Evolutionary conservation across 192 early-diverging fungal genomes (phyloP).

Genomic region (Mortierella alpina): DNA sequence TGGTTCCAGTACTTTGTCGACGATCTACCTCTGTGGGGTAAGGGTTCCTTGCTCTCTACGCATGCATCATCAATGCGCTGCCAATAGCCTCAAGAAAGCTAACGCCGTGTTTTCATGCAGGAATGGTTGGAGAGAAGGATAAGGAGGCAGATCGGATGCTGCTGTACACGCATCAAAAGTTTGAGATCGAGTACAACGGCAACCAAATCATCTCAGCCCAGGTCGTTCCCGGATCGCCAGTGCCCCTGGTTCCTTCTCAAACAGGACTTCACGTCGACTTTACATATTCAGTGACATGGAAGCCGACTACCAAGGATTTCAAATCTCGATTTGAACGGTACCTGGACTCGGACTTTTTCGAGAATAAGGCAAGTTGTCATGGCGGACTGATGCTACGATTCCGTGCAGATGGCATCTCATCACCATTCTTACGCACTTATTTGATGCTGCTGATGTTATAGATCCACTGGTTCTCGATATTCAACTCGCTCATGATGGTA

Average conservation of each 20-base stretch:
- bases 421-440: not conserved
- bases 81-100: not conserved
- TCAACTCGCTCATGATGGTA: constrained; percentile 88
- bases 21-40: constrained; percentile 46
- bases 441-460: constrained; percentile 23
- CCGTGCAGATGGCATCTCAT: not conserved
- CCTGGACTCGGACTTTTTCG: constrained; percentile 80
- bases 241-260: constrained; percentile 34
- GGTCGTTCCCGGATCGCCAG: constrained; percentile 51
- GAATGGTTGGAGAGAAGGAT: constrained; percentile 60
- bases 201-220: constrained; percentile 69
- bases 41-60: not conserved
- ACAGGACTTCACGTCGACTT: constrained; percentile 63
- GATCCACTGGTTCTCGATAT: constrained; percentile 88
- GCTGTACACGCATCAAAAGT: constrained; percentile 72
- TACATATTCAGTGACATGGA: constrained; percentile 80
- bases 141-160: constrained; percentile 34
- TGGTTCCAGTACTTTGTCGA: constrained; percentile 73
- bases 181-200: constrained; percentile 71
- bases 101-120: constrained; percentile 7
- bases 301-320: constrained; percentile 62
- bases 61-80: not conserved
- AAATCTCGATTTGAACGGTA: constrained; percentile 72
- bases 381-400: not conserved
- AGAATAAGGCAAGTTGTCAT: constrained; percentile 72